A percentile compares a stretch with the other conserved stretches of the same genome.
phyloP scores from a whole-genome alignment of 768 basidiomycete species.

The Tricholoma hemisulphureum region DNA sequence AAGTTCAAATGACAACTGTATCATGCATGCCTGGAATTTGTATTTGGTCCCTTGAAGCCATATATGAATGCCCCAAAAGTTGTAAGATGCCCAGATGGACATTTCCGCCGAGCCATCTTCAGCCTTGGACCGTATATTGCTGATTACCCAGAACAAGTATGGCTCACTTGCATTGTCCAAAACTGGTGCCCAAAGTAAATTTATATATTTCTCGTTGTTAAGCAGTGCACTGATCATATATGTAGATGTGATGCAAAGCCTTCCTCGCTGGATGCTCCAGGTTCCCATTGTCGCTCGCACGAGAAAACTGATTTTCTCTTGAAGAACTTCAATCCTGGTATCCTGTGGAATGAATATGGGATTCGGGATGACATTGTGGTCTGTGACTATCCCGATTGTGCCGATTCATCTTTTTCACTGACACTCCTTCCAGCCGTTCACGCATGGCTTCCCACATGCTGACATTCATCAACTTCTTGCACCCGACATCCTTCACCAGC shows the following conservation, averaged over 20 bases:
- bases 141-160: conserved; percentile 28
- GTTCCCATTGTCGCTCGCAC: background rate
- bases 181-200: conserved; percentile 26
- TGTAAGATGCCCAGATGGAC: conserved; percentile 21
- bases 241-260: background rate
- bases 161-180: conserved; percentile 23
- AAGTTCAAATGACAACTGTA: no score
- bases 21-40: no score
- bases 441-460: background rate
- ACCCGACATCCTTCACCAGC: background rate
- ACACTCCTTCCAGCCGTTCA: background rate
- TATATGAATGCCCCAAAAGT: conserved; percentile 22
- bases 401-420: background rate
- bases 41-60: no score
- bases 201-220: background rate
- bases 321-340: background rate
- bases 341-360: background rate
- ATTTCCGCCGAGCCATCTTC: conserved; percentile 11
- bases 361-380: background rate
- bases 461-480: background rate
- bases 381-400: background rate
- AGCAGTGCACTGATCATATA: background rate
- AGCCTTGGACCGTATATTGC: conserved; percentile 29
- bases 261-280: background rate
- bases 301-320: background rate